Percentiles rank a stretch among this genome's conserved stretches.
phyloP scores from a whole-genome alignment of 2,329 filamentous ascomycete genomes.

The Didymosphaeria variabile region DNA sequence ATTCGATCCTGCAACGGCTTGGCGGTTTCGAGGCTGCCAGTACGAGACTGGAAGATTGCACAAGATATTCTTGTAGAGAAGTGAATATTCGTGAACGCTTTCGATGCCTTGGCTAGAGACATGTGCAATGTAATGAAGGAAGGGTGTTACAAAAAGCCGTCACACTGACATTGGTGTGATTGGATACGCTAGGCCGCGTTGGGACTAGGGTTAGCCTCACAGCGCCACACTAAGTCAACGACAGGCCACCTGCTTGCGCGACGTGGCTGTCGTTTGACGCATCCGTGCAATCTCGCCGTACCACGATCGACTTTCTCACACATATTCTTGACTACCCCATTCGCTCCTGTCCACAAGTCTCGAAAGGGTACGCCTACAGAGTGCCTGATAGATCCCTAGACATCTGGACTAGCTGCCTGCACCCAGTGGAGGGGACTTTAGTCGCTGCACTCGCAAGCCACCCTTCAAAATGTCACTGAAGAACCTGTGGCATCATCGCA shows the following conservation, averaged over 20 bases:
- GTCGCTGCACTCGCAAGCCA: background rate
- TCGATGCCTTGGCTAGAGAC: slow-evolving; percentile 9
- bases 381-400: background rate
- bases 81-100: background rate
- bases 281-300: background rate
- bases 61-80: background rate
- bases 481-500: slow-evolving; percentile 86
- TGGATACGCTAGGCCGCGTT: slow-evolving; percentile 2
- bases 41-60: background rate
- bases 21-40: background rate
- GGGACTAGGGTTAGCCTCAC: slow-evolving; percentile 15
- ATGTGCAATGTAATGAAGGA: slow-evolving; percentile 18
- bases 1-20: background rate
- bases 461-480: slow-evolving; percentile 57
- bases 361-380: background rate
- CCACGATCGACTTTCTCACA: background rate
- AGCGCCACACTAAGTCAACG: slow-evolving; percentile 17
- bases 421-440: background rate
- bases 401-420: background rate
- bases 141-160: background rate
- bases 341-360: background rate
- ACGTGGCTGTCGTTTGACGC: background rate
- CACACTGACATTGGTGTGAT: background rate
- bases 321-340: background rate
- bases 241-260: slow-evolving; percentile 8